These are phyloP conservation scores for Monilinia fructigena DNA, from an alignment of 2,329 filamentous ascomycete species.

Conservation along the genomic window DNA sequence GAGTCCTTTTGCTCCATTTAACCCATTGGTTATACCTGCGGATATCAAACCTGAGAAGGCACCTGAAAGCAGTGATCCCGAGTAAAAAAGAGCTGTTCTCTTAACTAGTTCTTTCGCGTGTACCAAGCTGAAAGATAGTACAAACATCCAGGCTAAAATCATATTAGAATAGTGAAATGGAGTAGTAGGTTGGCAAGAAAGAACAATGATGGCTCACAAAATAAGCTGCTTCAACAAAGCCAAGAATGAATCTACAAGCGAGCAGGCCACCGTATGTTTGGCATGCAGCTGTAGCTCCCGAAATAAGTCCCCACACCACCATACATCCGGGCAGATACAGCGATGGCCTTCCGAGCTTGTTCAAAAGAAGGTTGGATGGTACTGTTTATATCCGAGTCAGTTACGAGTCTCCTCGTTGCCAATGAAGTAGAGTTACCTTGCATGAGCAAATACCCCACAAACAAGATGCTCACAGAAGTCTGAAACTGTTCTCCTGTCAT, in stretches of 20 bases:
- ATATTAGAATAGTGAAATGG: not conserved
- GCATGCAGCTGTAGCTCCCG: conserved; percentile 49
- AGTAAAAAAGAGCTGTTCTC: conserved; percentile 49
- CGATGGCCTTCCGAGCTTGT: conserved; percentile 50
- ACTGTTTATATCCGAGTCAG: conserved; percentile 34
- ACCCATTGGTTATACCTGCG: conserved; percentile 47
- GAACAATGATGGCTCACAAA: conserved; percentile 43
- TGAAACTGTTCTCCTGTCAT: conserved; percentile 46
- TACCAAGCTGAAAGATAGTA: conserved; percentile 44
- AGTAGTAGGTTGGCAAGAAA: not conserved
- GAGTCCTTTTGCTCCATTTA: conserved; percentile 49
- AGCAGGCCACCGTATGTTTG: conserved; percentile 49
- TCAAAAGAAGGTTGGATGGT: conserved; percentile 50
- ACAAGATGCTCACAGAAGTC: conserved; percentile 44
- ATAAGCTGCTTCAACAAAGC: conserved; percentile 56
- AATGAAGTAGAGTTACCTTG: conserved; percentile 32
- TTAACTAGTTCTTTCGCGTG: conserved; percentile 46
- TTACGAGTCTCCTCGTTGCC: not conserved
- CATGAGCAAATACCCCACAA: conserved; percentile 44
- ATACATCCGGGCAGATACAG: conserved; percentile 52
- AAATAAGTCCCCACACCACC: conserved; percentile 51
- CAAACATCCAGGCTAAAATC: conserved; percentile 24
- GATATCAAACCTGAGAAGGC: conserved; percentile 53
- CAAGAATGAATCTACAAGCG: conserved; percentile 50
- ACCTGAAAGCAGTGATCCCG: conserved; percentile 45